Percentiles rank a stretch among this genome's conserved stretches.
Evolutionary conservation across 345 rosid species (phyloP).

Genomic region (Adansonia digitata): DNA sequence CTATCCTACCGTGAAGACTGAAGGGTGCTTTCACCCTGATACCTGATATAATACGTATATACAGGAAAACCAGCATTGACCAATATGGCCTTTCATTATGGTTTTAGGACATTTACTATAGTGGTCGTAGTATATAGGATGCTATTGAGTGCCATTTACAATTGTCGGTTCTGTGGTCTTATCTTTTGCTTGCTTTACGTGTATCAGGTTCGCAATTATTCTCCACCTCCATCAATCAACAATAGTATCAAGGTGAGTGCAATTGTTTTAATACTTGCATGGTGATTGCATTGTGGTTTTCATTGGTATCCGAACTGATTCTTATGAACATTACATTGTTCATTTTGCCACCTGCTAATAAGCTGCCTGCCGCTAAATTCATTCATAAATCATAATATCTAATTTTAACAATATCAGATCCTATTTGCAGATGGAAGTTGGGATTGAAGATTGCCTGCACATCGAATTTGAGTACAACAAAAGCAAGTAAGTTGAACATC

Average conservation of each 20-base stretch:
- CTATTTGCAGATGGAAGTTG: constrained; percentile 93
- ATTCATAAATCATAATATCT: background rate
- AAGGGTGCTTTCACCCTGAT: background rate
- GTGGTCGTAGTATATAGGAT: background rate
- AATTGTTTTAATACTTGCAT: constrained; percentile 1
- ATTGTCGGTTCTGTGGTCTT: background rate
- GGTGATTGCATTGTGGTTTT: background rate
- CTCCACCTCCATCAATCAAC: constrained; percentile 73
- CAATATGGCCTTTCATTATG: background rate
- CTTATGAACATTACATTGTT: background rate
- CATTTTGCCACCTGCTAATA: background rate
- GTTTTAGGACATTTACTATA: background rate
- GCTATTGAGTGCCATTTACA: background rate
- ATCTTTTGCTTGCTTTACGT: constrained; percentile 16
- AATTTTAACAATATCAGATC: constrained; percentile 5
- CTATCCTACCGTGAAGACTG: background rate
- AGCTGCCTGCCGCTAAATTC: background rate
- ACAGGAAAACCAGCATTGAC: background rate
- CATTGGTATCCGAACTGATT: constrained; percentile 1
- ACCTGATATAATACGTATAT: background rate
- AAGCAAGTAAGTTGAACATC: constrained; percentile 73
- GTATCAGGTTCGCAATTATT: constrained; percentile 76
- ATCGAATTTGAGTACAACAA: constrained; percentile 97
- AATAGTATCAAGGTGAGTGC: constrained; percentile 84
- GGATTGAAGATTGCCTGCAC: constrained; percentile 95